Evolutionary conservation across 139 green algal genomes (phyloP), one percentile per base, ranked within the genome.

Genomic region (Micractinium conductrix): DNA sequence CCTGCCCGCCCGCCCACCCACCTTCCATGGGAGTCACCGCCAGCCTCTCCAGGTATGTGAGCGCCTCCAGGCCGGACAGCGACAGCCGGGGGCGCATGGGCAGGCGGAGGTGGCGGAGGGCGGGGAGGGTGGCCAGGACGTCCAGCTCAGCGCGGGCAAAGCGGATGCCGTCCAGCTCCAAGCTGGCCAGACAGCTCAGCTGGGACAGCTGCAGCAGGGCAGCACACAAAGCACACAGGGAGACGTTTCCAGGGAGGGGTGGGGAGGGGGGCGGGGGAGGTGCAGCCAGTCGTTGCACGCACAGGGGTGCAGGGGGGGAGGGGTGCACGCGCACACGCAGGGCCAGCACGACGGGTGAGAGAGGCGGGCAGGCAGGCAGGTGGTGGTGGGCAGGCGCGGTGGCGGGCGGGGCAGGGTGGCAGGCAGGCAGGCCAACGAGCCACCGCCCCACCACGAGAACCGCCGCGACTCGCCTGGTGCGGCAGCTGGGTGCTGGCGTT

Each of bases 401-500:
- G 2, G 19, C 53, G 10, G 53, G 53, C 53, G 26, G 53, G 19
- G n/a, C n/a, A n/a, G n/a, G n/a, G n/a, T n/a, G n/a, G n/a, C n/a
- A n/a, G n/a, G n/a, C n/a, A n/a, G n/a, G n/a, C n/a, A n/a, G 28
- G 28, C n/a, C 21, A 16, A 8, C 60, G 26, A 24, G 26, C 4
- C 26, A 9, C 26, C 60, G 21, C 26, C 26, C 60, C 17, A 10
- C n/a, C 9, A 9, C 5, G n/a, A n/a, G n/a, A n/a, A n/a, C n/a
- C n/a, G n/a, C n/a, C n/a, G n/a, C 28, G 7, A 21, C 65, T 2
- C 65, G 43, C 65, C 65, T 72, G 65, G 35, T 43, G 65, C 14
- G 65, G 65, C 33, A 72, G 65, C 65, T 37, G n/a, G 65, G 65
- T 72, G 65, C 65, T 72, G 65, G 65, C 65, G 33, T 44, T 72